Evolutionary conservation across 2,329 filamentous ascomycete genomes (phyloP), one percentile per base, ranked within the genome.

Genomic region (Neopestalotiopsis rosae): DNA sequence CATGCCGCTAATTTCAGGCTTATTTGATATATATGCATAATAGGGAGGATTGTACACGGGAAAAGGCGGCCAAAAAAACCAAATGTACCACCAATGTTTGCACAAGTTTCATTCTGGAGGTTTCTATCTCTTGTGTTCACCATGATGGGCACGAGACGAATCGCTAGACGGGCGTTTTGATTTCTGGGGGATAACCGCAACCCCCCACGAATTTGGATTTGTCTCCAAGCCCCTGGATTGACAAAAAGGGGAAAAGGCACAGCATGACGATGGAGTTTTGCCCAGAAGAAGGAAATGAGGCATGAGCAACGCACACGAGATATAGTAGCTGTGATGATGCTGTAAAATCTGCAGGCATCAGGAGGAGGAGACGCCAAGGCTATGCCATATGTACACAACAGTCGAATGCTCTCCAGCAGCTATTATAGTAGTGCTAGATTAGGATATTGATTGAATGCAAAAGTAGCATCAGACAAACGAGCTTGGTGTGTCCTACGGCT

Each of bases 1-100:
- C 45, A 52, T 10, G n/a, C 45, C 45, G n/a, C 45, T 52, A 52
- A 52, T 52, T 52, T 5, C 17, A 52, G 45, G 45, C 68, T 61
- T 66, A 65, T 69, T 72, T 67, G 70, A 67, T 74, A 74, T 74
- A 74, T 75, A 75, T 71, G 73, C 73, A 74, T 72, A 68, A 68
- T 28, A 64, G 9, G 61, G 61, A 38, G 20, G 20, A 45, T 17
- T 20, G 59, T 38, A 34, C 30, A 30, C 6, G 59, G 32, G 32
- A 13, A 24, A 34, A 12, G n/a, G 59, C 12, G 30, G 58, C 12
- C 30, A n/a, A 61, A 34, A 40, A 61, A 61, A 38, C 17, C 32
- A 24, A 56, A 40, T 61, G 59, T 61, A 61, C 59, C 59, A 61
- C n/a, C 59, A 61, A 40, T 61, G n/a, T 61, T 61, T 61, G 34